Percentiles rank a stretch among this genome's conserved stretches.
Conservation (phyloP, 225 moss, liverwort and hornwort species). For the Straminergon stramineum region DNA sequence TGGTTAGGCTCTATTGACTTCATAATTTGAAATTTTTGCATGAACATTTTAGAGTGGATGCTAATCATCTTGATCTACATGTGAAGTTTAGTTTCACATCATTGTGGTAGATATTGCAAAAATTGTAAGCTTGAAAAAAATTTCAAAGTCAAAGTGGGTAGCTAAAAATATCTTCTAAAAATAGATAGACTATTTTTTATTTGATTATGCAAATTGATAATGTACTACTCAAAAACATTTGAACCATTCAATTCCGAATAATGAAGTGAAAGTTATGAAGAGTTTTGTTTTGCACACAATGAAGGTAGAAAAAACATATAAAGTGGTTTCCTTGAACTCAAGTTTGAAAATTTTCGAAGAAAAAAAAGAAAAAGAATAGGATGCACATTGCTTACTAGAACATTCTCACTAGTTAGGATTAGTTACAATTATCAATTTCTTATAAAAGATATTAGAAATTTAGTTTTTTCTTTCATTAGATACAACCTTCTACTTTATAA, state of each 20-base stretch:
- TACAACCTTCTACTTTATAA: fast-evolving
- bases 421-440: background rate
- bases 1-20: fast-evolving
- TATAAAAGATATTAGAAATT: background rate
- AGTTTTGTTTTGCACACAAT: fast-evolving
- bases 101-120: background rate
- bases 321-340: too few relatives aligned
- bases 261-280: background rate
- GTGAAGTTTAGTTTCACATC: background rate
- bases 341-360: background rate
- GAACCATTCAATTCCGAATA: background rate
- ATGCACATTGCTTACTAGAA: fast-evolving
- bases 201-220: background rate
- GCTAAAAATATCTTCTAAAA: background rate
- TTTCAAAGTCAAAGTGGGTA: background rate
- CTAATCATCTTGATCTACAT: background rate
- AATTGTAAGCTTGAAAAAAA: background rate
- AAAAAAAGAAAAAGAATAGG: background rate
- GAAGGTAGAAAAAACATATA: background rate
- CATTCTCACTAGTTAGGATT: background rate
- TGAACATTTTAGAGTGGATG: fast-evolving
- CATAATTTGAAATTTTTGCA: background rate
- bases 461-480: background rate
- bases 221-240: background rate
- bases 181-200: background rate